Evolutionary conservation across 305 asterid species (phyloP).

Genomic region (Fraxinus albicans): DNA sequence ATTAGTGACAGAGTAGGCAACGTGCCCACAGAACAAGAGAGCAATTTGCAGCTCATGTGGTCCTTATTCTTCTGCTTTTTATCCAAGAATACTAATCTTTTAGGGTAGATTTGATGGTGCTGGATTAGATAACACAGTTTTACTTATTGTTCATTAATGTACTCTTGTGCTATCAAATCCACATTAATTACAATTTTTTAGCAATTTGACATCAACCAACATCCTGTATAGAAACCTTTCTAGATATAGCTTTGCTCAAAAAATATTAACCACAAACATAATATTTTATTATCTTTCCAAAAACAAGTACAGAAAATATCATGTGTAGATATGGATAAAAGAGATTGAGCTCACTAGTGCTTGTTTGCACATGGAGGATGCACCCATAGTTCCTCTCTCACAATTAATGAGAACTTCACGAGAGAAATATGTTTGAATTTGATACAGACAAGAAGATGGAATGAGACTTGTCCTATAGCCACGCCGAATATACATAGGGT

Average conservation of each 20-base stretch:
- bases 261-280: too few species aligned
- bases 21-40: neutral
- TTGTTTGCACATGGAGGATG: too few species aligned
- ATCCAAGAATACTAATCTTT: neutral
- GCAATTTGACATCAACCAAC: neutral
- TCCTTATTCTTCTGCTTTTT: neutral
- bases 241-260: neutral
- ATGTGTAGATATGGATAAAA: neutral
- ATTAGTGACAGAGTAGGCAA: neutral
- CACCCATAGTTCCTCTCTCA: too few species aligned
- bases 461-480: neutral
- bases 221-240: neutral
- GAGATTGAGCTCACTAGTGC: neutral
- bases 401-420: neutral
- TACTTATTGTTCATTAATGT: neutral
- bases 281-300: neutral
- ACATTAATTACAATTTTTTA: neutral
- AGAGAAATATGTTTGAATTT: neutral
- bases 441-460: neutral
- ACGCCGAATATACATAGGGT: neutral
- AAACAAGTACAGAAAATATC: neutral
- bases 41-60: neutral
- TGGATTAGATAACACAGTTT: neutral
- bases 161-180: neutral
- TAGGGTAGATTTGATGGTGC: neutral